Base-by-base conservation (phyloP, 179 eudicot genomes). In the Beta corolliflora region DNA sequence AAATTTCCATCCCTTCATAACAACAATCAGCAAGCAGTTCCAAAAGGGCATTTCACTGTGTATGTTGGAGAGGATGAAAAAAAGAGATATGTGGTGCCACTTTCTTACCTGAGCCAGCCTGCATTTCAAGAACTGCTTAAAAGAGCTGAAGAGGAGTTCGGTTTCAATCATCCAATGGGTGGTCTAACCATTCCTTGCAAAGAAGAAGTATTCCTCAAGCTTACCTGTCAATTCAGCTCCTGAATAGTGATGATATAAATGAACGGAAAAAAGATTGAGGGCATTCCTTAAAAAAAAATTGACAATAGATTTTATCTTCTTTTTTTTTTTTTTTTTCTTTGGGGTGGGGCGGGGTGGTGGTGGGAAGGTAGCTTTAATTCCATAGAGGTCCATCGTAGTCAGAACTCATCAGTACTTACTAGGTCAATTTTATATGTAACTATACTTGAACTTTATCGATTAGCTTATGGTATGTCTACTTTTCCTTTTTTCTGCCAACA, bases 61-160 rank as follows among this genome's bases (percentile, higher is more conserved):
- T 89, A 91, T 52, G 89, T 92, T 2, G 95, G 91, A 60, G 92
- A 90, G 10, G 60, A 54, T 7, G 77, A 80, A 18, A 67, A 88
- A 54, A 89, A 82, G 71, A 82, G 92, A 76, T 86, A 88, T 84
- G 81, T 91, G 19, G 90, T 92, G n/a, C 93, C 96, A 9, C 82
- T 91, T 7, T 83, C 93, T 1, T 91, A 84, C 80, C 67, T 91
- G 75, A 78, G 81, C 54, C 88, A 85, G n/a, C 93, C 91, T 6
- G 87, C 85, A 76, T 92, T 92, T 68, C 93, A 85, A 19, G 78
- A 79, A 59, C 72, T 91, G 5, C 90, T 91, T 54, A 83, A 66
- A 46, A 68, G 79, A 1, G 90, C 91, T 25, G 92, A 89, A 71
- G 92, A 92, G 56, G 96, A 92, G 73, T 91, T 89, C 44, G 92